phyloP scores from a whole-genome alignment of 768 basidiomycete species.

The Lentinula boryana region DNA sequence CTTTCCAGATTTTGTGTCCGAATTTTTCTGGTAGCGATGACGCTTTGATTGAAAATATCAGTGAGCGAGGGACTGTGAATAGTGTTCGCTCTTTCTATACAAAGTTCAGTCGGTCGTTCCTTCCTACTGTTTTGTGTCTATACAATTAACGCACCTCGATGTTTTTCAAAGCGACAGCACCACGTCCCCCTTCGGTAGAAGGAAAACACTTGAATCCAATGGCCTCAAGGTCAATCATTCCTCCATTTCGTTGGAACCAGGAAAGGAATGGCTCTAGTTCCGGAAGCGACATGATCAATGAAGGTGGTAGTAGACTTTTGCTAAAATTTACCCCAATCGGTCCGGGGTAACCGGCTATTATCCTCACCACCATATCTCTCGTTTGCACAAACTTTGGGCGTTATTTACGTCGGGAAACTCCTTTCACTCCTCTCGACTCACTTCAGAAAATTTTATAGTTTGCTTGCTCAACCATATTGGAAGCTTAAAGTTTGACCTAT shows the following conservation, averaged over 20 bases:
- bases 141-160: constrained; percentile 47
- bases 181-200: constrained; percentile 56
- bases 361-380: neutral
- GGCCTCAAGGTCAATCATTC: constrained; percentile 36
- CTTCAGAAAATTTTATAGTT: neutral
- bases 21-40: constrained; percentile 58
- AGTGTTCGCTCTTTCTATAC: constrained; percentile 65
- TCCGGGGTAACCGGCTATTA: no score
- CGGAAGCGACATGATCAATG: neutral
- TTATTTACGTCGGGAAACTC: neutral
- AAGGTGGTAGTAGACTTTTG: no score
- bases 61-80: constrained; percentile 73
- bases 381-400: neutral
- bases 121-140: no score
- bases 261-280: constrained; percentile 26
- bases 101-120: neutral
- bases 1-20: constrained; percentile 60
- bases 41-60: constrained; percentile 77
- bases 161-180: constrained; percentile 67
- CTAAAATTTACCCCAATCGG: no score
- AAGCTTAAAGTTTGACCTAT: neutral
- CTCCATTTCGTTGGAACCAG: constrained; percentile 58
- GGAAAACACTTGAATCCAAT: constrained; percentile 44
- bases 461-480: neutral
- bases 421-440: neutral